Evolutionary conservation across 2,329 filamentous ascomycete species (phyloP), one percentile per base, ranked within the genome.

Genomic region (Colletotrichum limetticola): DNA sequence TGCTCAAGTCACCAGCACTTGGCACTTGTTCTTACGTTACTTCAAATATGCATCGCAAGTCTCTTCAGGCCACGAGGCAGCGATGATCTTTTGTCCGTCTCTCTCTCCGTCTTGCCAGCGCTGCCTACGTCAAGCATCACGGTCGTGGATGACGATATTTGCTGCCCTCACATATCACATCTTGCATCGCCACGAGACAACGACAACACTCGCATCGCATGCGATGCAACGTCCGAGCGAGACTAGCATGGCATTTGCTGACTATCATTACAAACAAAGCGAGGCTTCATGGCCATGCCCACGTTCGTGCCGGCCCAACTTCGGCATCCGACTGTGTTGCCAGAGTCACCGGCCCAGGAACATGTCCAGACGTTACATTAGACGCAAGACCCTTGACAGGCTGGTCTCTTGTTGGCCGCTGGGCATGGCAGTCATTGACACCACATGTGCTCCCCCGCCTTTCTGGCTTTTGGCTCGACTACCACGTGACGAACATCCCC

Each of bases 1-100:
- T 57, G 56, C 35, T 49, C 46, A 53, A 56, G 71, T 73, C 71
- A 73, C 19, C 60, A 24, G 71, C 60, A 28, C n/a, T 30, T 37
- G 55, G 55, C 55, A 65, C 55, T 60, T 71, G 66, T 16, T 22
- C 28, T 61, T 61, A 66, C 32, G 71, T 71, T 73, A 66, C 71
- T 61, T 66, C 60, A 52, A 24, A 57, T 32, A 65, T 49, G 66
- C 68, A 56, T 65, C 49, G 70, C 55, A 11, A 72, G 28, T 37
- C 30, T 49, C 37, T 49, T 32, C 22, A 24, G 59, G 52, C 53
- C 59, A 72, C 59, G 70, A 69, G 66, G 12, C 32, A 49, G 19
- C 19, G 56, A 30, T 22, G 64, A 71, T 62, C n/a, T 62, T 46
- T 37, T 22, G 30, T 57, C 26, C 35, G 35, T 19, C 49, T 5